phyloP scores from a whole-genome alignment of 2,329 filamentous ascomycete genomes.

The Fusarium dimerum region DNA sequence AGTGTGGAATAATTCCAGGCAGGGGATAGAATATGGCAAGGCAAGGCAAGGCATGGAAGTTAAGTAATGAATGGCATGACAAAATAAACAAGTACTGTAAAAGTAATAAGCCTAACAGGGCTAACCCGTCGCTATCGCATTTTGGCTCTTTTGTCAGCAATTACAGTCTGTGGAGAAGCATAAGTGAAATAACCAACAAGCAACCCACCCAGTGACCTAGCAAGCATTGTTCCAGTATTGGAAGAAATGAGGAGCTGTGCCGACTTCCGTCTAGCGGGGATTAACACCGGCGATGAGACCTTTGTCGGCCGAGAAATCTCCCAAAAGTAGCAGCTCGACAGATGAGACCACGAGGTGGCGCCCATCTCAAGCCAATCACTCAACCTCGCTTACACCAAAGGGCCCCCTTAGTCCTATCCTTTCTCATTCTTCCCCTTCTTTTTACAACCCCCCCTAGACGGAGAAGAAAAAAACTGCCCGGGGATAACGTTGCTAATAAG shows the following conservation, averaged over 20 bases:
- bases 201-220: neutral
- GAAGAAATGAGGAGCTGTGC: neutral
- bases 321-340: neutral
- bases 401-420: neutral
- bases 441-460: neutral
- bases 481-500: too few relatives aligned
- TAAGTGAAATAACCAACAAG: neutral
- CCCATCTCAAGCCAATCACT: neutral
- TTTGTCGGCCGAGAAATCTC: slow-evolving; percentile 18
- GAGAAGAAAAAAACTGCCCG: too few relatives aligned
- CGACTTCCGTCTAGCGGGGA: slow-evolving; percentile 11
- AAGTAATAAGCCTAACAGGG: too few relatives aligned
- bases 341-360: slow-evolving; percentile 4
- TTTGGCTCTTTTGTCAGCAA: too few relatives aligned
- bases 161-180: too few relatives aligned
- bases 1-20: too few relatives aligned
- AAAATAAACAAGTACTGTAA: too few relatives aligned
- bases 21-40: too few relatives aligned
- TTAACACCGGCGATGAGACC: slow-evolving; percentile 5
- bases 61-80: too few relatives aligned
- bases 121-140: too few relatives aligned
- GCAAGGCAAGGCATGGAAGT: too few relatives aligned
- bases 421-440: slow-evolving; percentile 7
- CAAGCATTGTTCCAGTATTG: neutral
- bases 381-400: too few relatives aligned